Evolutionary conservation across 768 basidiomycete species (phyloP).

Genomic region (Bullera alba): DNA sequence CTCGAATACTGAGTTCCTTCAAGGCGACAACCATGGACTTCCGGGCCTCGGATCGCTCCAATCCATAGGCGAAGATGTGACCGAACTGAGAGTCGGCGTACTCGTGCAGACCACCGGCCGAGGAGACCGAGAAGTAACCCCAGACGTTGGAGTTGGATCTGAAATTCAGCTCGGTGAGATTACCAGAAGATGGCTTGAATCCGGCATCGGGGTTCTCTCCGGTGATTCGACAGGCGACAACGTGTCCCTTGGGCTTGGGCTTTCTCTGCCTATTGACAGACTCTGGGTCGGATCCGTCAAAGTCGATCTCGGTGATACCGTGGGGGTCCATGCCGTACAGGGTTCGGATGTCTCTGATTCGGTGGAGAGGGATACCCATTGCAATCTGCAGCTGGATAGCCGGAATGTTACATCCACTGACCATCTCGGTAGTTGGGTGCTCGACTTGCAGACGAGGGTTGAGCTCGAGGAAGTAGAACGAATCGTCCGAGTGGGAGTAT

Average conservation of each 20-base stretch:
- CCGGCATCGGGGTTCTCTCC: constrained; percentile 99
- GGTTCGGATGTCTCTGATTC: constrained; percentile 89
- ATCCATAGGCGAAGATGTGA: constrained; percentile 97
- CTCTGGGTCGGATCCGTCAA: constrained; percentile 86
- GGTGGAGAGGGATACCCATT: constrained; percentile 94
- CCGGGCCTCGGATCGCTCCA: constrained; percentile 85
- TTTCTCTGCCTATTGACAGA: constrained; percentile 83
- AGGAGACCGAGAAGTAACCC: constrained; percentile 98
- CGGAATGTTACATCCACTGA: constrained; percentile 95
- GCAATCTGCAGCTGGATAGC: constrained; percentile 95
- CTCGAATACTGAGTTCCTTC: constrained; percentile 96
- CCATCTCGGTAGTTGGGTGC: constrained; percentile 99
- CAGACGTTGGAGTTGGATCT: constrained; percentile 98
- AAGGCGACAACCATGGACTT: constrained; percentile 99
- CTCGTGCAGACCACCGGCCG: constrained; percentile 94
- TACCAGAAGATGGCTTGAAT: constrained; percentile 97
- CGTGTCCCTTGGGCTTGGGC: constrained; percentile 94
- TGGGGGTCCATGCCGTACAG: constrained; percentile 91
- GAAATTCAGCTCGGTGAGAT: constrained; percentile 97
- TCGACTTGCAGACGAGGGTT: constrained; percentile 99
- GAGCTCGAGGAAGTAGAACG: constrained; percentile 95
- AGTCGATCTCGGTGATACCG: constrained; percentile 86
- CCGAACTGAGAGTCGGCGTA: constrained; percentile 99
- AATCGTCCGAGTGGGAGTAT: constrained; percentile 86
- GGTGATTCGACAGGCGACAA: constrained; percentile 97